Base-by-base conservation (phyloP, 1,284 basidiomycete genomes). In the Boletus mariae region DNA sequence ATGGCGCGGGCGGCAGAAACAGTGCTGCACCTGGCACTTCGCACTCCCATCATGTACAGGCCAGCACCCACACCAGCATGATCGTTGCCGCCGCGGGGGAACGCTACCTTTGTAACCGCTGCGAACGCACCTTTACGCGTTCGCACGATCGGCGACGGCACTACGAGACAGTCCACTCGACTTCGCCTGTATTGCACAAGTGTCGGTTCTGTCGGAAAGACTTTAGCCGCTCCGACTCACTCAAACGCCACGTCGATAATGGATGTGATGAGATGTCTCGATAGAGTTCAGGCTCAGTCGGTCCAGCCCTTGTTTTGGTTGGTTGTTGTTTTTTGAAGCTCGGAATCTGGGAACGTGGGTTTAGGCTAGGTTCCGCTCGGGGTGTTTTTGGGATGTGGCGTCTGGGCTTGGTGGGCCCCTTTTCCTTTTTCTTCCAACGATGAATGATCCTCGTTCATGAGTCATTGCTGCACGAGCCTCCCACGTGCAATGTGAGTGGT, bases 111-210 rank as follows among this genome's bases (percentile, higher is more conserved):
- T 90, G 87, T 70, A 80, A 84, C 51, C 76, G 79, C 59, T 90
- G 88, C 67, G 80, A 81, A 55, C 84, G 85, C 68, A 84, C 85
- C 17, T 90, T 90, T 69, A 86, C 84, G 37, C 80, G 87, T 54
- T 78, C 84, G 54, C 86, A 90, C 68, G 87, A 90, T 69, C 79
- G 85, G 59, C 87, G 89, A 71, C 79, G 87, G 55, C 87, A 90
- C 71, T 80, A 81, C 58, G 85, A 88, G 70, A 86, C 83, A n/a
- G 84, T 87, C 61, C 85, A 88, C 61, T 74, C 80, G 49, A 62
- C 79, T 26, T 75, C 76, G 17, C 82, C 83, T 42, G 74, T 81
- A 51, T 69, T 78, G 53, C 85, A 90, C 65, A 76, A 75, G 49
- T 90, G 87, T 69, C 77, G 75, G 28, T 82, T 75, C 65, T 90